Evolutionary conservation across 164 flowering plant genomes (phyloP).

Genomic region (Vitis rupestris): DNA sequence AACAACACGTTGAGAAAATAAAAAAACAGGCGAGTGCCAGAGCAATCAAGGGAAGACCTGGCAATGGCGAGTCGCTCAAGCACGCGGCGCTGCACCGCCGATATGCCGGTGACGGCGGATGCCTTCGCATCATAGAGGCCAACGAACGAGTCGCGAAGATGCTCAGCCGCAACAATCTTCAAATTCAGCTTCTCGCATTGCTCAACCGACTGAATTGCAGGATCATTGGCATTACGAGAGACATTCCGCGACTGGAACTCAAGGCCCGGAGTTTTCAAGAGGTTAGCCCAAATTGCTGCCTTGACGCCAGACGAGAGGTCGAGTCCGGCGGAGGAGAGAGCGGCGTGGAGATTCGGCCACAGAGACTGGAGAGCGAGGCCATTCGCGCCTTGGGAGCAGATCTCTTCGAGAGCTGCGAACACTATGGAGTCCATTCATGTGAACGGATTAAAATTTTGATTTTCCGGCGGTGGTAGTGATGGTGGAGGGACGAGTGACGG

Average conservation of each 20-base stretch:
- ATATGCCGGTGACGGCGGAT: constrained; percentile 41
- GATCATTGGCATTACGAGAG: constrained; percentile 14
- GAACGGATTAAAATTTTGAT: too few relatives aligned
- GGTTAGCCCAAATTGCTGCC: constrained; percentile 42
- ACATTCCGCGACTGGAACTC: constrained; percentile 25
- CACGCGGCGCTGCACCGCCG: constrained; percentile 40
- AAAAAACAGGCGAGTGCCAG: background rate
- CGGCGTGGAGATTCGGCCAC: constrained; percentile 44
- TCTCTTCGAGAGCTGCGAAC: constrained; percentile 68
- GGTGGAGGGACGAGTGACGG: too few relatives aligned
- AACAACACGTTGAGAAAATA: background rate
- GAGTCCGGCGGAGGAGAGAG: constrained; percentile 39
- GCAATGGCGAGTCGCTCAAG: constrained; percentile 65
- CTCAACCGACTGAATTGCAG: constrained; percentile 31
- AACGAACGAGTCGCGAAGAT: constrained; percentile 59
- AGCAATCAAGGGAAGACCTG: constrained; percentile 28
- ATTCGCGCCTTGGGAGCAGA: constrained; percentile 47
- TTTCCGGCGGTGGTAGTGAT: too few relatives aligned
- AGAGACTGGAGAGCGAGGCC: constrained; percentile 50
- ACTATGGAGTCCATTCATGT: constrained; percentile 62
- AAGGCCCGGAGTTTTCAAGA: constrained; percentile 48
- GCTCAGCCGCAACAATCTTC: constrained; percentile 55
- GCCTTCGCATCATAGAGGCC: constrained; percentile 63
- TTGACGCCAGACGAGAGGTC: constrained; percentile 46
- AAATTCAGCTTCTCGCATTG: constrained; percentile 48